phyloP scores from a whole-genome alignment of 805 yeast species.

The Yarrowia bubula region DNA sequence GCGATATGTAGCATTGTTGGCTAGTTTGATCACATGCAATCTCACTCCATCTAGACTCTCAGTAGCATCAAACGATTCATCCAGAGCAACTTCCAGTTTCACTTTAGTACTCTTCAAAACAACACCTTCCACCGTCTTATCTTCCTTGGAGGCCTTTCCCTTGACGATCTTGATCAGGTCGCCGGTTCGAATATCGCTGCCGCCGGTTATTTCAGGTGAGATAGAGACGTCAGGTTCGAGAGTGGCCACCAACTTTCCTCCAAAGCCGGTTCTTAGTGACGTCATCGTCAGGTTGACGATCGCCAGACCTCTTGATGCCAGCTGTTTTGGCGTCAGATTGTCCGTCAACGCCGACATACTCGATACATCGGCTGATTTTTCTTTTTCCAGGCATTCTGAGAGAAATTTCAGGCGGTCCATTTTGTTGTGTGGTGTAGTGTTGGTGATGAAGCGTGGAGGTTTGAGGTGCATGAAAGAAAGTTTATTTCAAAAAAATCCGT shows the following conservation, averaged over 20 bases:
- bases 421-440: too few relatives aligned
- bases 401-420: slow-evolving; percentile 1
- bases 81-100: slow-evolving; percentile 58
- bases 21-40: slow-evolving; percentile 65
- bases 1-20: slow-evolving; percentile 43
- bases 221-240: slow-evolving; percentile 53
- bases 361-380: slow-evolving; percentile 53
- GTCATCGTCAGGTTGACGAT: slow-evolving; percentile 59
- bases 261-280: slow-evolving; percentile 72
- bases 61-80: slow-evolving; percentile 53
- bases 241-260: slow-evolving; percentile 70
- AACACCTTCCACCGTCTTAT: slow-evolving; percentile 56
- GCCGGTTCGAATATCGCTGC: slow-evolving; percentile 52
- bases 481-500: background rate
- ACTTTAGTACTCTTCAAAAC: slow-evolving; percentile 53
- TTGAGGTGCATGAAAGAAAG: background rate
- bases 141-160: background rate
- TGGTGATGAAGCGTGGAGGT: background rate
- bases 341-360: slow-evolving; percentile 47
- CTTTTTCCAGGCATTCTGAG: slow-evolving; percentile 33
- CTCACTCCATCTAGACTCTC: slow-evolving; percentile 43
- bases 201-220: slow-evolving; percentile 40
- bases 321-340: slow-evolving; percentile 56
- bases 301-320: slow-evolving; percentile 76
- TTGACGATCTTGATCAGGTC: slow-evolving; percentile 62